Base-by-base conservation (phyloP, 805 yeast genomes). In the Yamadazyma philogaea region DNA sequence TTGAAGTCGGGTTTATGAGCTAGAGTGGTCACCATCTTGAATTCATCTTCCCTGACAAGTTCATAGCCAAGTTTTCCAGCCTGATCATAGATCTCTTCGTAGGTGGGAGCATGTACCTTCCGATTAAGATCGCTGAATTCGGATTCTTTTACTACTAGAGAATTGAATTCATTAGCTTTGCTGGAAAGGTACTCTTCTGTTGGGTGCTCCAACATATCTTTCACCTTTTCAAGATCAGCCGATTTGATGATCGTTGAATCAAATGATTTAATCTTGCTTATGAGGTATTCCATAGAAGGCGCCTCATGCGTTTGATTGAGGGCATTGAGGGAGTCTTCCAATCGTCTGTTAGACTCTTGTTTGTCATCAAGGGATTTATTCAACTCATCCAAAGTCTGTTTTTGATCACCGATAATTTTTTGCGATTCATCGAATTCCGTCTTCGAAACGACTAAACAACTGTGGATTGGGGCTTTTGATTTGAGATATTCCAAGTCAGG, bases 401-500 rank as follows among this genome's bases (percentile, higher is more conserved):
- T 24, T 24, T 12, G 8, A 24, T 24, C 28, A 24, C 12, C 28
- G 28, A 24, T 8, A 24, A n/a, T 19, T 4, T 39, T 17, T 4
- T 37, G 17, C 22, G 41, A 35, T 7, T 26, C 17, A 6, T 36
- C 20, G n/a, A 14, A 28, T 1, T 41, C 42, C 20, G 14, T 3
- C 10, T 34, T 33, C 14, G 26, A 17, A 2, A 49, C 5, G 3
- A 49, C 10, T 1, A 28, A 36, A 41, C 31, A 35, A 19, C 30
- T 37, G 14, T 39, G 21, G 2, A 16, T 40, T 22, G 48, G 50
- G 3, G 64, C 67, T 34, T 56, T 57, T 11, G 36, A 18, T 4
- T 38, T 38, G 6, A 64, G 34, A 34, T 60, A 59, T 4, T 61
- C 66, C 2, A 47, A 21, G 1, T 54, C 31, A 5, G 68, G 68